A percentile compares a stretch with the other conserved stretches of the same genome.
Evolutionary conservation across 257 asterid species (phyloP).

Genomic region (Scutellaria baicalensis): DNA sequence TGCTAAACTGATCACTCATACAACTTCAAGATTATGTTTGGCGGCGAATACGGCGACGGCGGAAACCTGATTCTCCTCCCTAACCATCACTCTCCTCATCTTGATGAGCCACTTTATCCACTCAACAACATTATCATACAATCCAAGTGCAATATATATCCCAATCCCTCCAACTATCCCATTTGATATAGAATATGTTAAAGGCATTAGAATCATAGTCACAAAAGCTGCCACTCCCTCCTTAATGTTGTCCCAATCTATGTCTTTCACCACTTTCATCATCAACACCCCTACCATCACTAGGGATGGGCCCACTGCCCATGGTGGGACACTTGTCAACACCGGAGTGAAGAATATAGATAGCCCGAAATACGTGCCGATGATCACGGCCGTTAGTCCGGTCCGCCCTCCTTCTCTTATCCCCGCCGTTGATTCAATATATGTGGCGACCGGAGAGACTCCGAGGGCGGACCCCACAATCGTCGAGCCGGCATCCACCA

Average conservation of each 20-base stretch:
- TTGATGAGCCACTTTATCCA: conserved; percentile 33
- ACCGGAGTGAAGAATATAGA: conserved; percentile 55
- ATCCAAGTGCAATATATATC: conserved; percentile 37
- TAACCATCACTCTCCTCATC: conserved; percentile 43
- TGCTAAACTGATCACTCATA: not conserved
- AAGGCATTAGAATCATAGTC: conserved; percentile 64
- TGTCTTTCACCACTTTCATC: conserved; percentile 66
- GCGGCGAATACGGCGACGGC: conserved; percentile 15
- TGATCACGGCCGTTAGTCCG: conserved; percentile 59
- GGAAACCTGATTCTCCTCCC: conserved; percentile 69
- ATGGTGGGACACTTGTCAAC: conserved; percentile 65
- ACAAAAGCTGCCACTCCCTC: conserved; percentile 75
- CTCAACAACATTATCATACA: conserved; percentile 30
- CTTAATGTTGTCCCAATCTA: conserved; percentile 54
- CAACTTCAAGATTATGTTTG: conserved; percentile 19
- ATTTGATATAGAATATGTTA: conserved; percentile 69
- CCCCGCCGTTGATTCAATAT: conserved; percentile 67
- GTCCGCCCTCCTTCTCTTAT: conserved; percentile 73
- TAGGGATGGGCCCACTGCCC: conserved; percentile 83
- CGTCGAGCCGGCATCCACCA: conserved; percentile 77
- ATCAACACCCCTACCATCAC: conserved; percentile 79
- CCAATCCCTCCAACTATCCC: conserved; percentile 80
- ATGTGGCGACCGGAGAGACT: conserved; percentile 63
- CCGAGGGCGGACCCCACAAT: conserved; percentile 64
- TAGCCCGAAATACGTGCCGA: conserved; percentile 51